A percentile compares a stretch with the other conserved stretches of the same genome.
Conservation (phyloP, 1,139 yeast species). For the Debaryomyces psychrophilus region DNA sequence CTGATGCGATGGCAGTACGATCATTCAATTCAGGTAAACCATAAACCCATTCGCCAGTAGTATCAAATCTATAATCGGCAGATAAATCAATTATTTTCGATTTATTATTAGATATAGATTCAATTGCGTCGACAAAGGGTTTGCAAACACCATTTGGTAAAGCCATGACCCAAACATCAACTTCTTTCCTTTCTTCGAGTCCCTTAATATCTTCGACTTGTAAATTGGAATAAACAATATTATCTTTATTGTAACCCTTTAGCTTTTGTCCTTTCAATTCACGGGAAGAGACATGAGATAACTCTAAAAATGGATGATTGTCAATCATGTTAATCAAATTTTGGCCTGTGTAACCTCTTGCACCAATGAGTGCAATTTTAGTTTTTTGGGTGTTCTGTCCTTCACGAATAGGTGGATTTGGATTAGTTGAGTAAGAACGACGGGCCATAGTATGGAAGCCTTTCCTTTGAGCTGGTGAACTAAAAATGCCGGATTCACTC, state of each 20-base stretch:
- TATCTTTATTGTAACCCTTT: constrained; percentile 81
- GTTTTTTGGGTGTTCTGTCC: constrained; percentile 65
- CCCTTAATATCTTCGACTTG: constrained; percentile 82
- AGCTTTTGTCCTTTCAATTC: constrained; percentile 87
- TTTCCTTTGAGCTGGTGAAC: constrained; percentile 42
- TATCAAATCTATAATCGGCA: constrained; percentile 94
- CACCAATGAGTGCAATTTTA: constrained; percentile 92
- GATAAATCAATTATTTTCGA: constrained; percentile 90
- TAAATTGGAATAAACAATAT: constrained; percentile 80
- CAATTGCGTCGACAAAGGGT: constrained; percentile 95
- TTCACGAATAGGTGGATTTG: constrained; percentile 69
- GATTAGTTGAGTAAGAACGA: constrained; percentile 44
- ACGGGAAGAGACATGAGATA: constrained; percentile 93
- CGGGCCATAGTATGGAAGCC: constrained; percentile 35
- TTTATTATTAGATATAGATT: constrained; percentile 55
- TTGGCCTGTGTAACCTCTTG: constrained; percentile 97
- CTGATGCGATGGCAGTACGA: constrained; percentile 66
- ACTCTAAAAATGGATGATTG: constrained; percentile 82
- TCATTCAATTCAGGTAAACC: constrained; percentile 86
- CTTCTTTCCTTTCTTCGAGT: constrained; percentile 73
- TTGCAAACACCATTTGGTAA: constrained; percentile 97
- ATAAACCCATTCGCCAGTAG: constrained; percentile 84
- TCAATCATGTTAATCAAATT: constrained; percentile 86
- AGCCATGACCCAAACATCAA: constrained; percentile 99
- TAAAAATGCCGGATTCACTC: constrained; percentile 46